Base-by-base conservation (phyloP, 306 rosid species). In the Trifolium pratense region DNA sequence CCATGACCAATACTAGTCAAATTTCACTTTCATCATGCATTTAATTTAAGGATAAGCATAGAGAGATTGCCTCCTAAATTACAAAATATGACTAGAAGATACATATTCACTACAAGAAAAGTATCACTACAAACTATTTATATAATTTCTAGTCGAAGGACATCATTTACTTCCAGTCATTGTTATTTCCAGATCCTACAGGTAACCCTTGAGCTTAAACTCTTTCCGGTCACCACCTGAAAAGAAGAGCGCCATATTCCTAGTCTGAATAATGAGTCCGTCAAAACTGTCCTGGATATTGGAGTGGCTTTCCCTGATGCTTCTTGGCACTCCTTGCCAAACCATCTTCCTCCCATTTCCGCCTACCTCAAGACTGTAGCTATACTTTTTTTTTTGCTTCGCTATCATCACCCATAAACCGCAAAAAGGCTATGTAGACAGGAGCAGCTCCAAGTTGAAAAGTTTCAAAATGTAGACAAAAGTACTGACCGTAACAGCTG, bases 111-210 rank as follows among this genome's bases (percentile, higher is more conserved):
- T 70, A 76, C 71, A 62, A 34, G 42, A 71, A 67, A 82, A 36
- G 8, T 12, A 45, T 80, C 75, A 69, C 91, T 71, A 78, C 78
- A 74, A 64, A 74, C 84, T 73, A 79, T 23, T 52, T 25, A 56
- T 73, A 60, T 49, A 31, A 63, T 26, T 55, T 75, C 75, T 58
- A 68, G 31, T 62, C 58, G 56, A 68, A 65, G 49, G 49, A 66
- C 60, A 71, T 74, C 49, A 36, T 17, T 75, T 61, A 20, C 55
- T 49, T 18, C 15, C 58, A 2, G 29, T 81, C 80, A 90, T 77
- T 84, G 91, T 73, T 93, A 97, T 74, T 93, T 93, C 97, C 98
- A 93, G 45, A 93, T 93, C 82, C 98, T 89, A 34, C 98, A 93
- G 9, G 97, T 93, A 67, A 93, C 87, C 81, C 98, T 79, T 17